These are phyloP conservation scores for Taxillus chinensis DNA, from an alignment of 164 flowering plant genomes.

Conservation along the genomic window DNA sequence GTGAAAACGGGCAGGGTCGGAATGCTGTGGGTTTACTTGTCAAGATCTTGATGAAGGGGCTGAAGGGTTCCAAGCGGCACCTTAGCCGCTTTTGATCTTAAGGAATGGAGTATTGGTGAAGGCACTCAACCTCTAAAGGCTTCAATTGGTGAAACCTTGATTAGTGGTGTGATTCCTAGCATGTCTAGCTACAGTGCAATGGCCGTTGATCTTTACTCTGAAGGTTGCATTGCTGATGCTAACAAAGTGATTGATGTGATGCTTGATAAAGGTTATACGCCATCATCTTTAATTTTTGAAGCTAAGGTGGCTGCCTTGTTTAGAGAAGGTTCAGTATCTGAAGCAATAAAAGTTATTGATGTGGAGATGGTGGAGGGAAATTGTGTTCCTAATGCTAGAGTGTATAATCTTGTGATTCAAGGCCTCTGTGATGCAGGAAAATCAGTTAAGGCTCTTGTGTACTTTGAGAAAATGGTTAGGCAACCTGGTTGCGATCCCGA, in stretches of 20 bases:
- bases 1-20: conserved; percentile 45
- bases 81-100: conserved; percentile 25
- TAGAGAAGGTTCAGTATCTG: conserved; percentile 24
- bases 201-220: conserved; percentile 44
- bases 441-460: conserved; percentile 30
- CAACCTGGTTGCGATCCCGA: conserved; percentile 46
- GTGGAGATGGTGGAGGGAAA: conserved; percentile 37
- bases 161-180: conserved; percentile 46
- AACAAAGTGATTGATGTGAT: conserved; percentile 43
- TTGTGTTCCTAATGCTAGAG: conserved; percentile 37
- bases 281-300: conserved; percentile 33
- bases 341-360: conserved; percentile 40
- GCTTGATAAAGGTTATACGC: conserved; percentile 37
- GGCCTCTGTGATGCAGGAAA: conserved; percentile 44
- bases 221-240: conserved; percentile 41
- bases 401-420: conserved; percentile 39
- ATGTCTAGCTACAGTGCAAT: conserved; percentile 44
- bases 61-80: conserved; percentile 44
- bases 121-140: conserved; percentile 30
- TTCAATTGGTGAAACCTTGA: conserved; percentile 42
- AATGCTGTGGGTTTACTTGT: conserved; percentile 48
- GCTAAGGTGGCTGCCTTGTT: conserved; percentile 51
- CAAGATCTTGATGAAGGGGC: conserved; percentile 66
- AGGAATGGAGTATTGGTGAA: conserved; percentile 12
- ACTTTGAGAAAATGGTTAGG: conserved; percentile 51